A percentile compares a stretch with the other conserved stretches of the same genome.
Conservation (phyloP, 441 rosid species). For the Eruca vesicaria region DNA sequence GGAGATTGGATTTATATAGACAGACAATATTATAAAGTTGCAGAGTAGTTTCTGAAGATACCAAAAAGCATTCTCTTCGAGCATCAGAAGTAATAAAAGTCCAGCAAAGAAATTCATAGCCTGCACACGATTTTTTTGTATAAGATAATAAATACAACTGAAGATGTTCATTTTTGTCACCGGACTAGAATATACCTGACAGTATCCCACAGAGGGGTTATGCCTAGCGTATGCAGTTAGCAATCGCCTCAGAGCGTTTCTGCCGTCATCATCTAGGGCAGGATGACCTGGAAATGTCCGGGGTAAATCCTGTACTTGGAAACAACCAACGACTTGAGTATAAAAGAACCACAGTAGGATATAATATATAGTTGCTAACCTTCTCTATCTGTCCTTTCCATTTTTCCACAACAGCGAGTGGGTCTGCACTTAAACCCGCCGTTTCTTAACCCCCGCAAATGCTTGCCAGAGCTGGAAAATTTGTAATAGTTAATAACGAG, state of each 20-base stretch:
- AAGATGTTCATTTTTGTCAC: slow-evolving; percentile 2
- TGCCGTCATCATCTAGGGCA: slow-evolving; percentile 84
- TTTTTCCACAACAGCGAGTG: slow-evolving; percentile 65
- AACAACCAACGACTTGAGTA: slow-evolving; percentile 24
- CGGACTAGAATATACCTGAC: slow-evolving; percentile 58
- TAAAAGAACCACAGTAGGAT: slow-evolving; percentile 23
- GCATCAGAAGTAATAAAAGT: slow-evolving; percentile 85
- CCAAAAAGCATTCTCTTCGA: slow-evolving; percentile 99
- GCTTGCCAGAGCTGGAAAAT: slow-evolving; percentile 93
- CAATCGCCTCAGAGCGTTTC: slow-evolving; percentile 93
- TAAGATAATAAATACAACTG: not conserved
- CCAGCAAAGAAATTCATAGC: slow-evolving; percentile 99
- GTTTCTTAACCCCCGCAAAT: slow-evolving; percentile 77
- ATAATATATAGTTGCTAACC: slow-evolving; percentile 38
- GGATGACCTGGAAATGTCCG: slow-evolving; percentile 99
- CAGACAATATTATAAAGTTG: too few relatives aligned
- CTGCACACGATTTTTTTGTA: slow-evolving; percentile 38
- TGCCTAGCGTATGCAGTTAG: slow-evolving; percentile 96
- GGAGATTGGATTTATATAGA: too few relatives aligned
- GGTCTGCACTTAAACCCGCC: slow-evolving; percentile 49
- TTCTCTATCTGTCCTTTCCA: slow-evolving; percentile 99
- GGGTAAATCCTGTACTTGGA: slow-evolving; percentile 78
- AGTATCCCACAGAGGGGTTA: slow-evolving; percentile 95
- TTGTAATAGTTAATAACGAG: too few relatives aligned
- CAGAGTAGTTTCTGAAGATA: slow-evolving; percentile 36